Conservation (phyloP, 2,329 filamentous ascomycete genomes). For the Ophiocordyceps australis region DNA sequence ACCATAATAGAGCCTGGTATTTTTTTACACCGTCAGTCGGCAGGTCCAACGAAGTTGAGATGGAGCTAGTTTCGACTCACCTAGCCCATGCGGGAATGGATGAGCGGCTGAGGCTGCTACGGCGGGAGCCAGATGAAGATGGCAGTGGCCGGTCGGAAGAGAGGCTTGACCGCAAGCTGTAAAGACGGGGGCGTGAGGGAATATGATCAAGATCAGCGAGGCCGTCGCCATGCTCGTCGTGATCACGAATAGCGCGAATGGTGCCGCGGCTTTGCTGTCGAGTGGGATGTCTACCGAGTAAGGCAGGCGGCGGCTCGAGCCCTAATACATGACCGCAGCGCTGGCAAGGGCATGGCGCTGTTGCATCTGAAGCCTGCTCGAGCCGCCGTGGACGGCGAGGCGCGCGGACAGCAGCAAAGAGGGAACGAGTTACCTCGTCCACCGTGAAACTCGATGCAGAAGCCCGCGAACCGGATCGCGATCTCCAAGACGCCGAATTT, state of each 20-base stretch:
- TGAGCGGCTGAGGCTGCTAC: conserved; percentile 23
- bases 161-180: conserved; percentile 27
- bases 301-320: conserved; percentile 20
- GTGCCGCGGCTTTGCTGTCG: conserved; percentile 16
- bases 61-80: conserved; percentile 10
- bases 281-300: conserved; percentile 18
- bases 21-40: too few relatives aligned
- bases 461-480: conserved; percentile 33
- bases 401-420: conserved; percentile 11
- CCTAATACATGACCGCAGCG: too few relatives aligned
- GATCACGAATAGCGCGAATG: conserved; percentile 30
- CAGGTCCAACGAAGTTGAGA: neutral
- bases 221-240: conserved; percentile 47
- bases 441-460: conserved; percentile 36
- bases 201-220: conserved; percentile 39
- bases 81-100: conserved; percentile 36
- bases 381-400: conserved; percentile 3
- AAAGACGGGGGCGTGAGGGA: conserved; percentile 34
- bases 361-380: too few relatives aligned
- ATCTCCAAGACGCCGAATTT: conserved; percentile 26
- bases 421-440: conserved; percentile 21
- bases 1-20: conserved; percentile 47
- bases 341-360: too few relatives aligned
- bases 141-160: conserved; percentile 32
- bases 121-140: conserved; percentile 29